Base-by-base conservation (phyloP, 352 stramenopile genomes). In the Phytophthora fragariaefolia region DNA sequence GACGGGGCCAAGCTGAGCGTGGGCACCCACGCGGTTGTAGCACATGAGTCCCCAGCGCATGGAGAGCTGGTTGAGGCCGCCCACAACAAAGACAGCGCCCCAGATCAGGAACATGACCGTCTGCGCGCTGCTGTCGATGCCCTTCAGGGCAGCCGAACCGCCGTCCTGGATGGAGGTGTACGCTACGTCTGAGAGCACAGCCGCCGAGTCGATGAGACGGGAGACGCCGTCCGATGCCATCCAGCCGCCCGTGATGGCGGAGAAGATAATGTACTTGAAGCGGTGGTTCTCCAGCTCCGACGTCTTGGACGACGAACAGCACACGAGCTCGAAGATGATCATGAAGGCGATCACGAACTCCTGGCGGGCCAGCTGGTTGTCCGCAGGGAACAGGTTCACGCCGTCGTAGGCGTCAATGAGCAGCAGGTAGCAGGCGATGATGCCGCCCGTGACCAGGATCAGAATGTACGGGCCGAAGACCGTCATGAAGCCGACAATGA, bases 31-130 rank as follows among this genome's bases (percentile, higher is more conserved):
- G 27, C 86, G 85, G 79, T 96, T 96, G 83, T 96, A 96, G 77
- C 89, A 96, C n/a, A 87, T 58, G 24, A 96, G 80, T 13, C 89
- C 89, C 89, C 89, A 96, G 18, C 89, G 89, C 89, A 96, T 96
- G 15, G 78, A 72, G 24, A 93, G 61, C 63, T 96, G 89, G 76
- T 96, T 96, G 6, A 94, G 57, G 5, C 77, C 38, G 20, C 89
- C 89, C 42, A 94, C 42, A 0, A 93, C 24, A 6, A 71, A 63
- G 15, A 91, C 80, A 15, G 79, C 85, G 17, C 46, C 85, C 88
- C 89, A 96, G 23, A 96, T 78, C 3, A 91, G 27, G 55, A 96
- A 94, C 85, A 94, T 93, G 40, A 93, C 65, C 23, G 83, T 58
- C 59, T 93, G 82, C 0, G 77, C 76, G 43, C 76, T 74, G 6